Evolutionary conservation across 768 basidiomycete genomes (phyloP), one percentile per base, ranked within the genome.

Genomic region (Boletus rufocinnamomeus): DNA sequence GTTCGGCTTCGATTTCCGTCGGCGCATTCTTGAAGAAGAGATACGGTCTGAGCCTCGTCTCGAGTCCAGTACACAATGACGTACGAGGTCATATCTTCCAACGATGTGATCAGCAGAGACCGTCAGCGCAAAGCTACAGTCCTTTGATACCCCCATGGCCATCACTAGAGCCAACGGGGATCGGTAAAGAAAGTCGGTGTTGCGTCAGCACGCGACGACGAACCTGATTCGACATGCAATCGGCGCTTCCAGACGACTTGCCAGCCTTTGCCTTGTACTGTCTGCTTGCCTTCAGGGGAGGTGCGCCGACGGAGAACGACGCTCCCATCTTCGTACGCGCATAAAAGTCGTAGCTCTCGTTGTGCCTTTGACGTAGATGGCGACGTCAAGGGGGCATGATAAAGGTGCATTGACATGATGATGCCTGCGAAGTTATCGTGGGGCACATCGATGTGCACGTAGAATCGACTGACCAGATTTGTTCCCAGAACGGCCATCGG

Each of bases 301-400:
- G 73, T 74, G 55, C 84, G 86, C 51, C 76, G 77, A 54, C 85
- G 87, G 35, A 94, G 72, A 23, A 82, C 82, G n/a, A 97, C 87
- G n/a, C 83, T 79, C 1, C 96, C 95, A 58, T 89, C 87, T 74
- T 99, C 96, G 69, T 93, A 96, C 1, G 84, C 91, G 40, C 84
- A 80, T 0, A 95, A 69, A 6, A 96, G 72, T 2, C 84, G 79
- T 5, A 95, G 76, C 19, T 81, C 78, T 13, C 67, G 69, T 14
- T 62, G 63, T 0, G 69, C 68, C 21, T 60, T 58, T 44, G 73
- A 67, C 1, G 72, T 69, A 34, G 76, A 70, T 21, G 80, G 67
- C n/a, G 74, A 59, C 30, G 63, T 61, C 55, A 57, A 52, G 1
- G 69, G 53, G 47, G 69, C 63, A 41, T 75, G 71, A 52, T 83